phyloP scores from a whole-genome alignment of 148 eudicot genomes.

The Spergularia bocconei region DNA sequence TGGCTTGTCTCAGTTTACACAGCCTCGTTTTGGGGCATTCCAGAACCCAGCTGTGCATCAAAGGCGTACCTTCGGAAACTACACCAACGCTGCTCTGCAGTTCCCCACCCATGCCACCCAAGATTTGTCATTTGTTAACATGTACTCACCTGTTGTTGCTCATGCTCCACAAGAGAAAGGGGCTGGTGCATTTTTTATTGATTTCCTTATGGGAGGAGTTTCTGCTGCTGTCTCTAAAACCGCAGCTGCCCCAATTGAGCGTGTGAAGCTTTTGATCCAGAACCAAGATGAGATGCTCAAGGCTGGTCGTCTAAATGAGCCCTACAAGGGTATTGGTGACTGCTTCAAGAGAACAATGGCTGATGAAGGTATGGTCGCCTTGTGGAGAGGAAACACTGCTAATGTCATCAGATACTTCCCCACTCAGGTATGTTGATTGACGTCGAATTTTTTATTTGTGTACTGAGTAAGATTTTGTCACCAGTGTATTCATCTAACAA shows the following conservation, averaged over 20 bases:
- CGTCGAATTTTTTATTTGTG: not conserved
- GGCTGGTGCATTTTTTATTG: conserved; percentile 49
- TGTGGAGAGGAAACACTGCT: conserved; percentile 87
- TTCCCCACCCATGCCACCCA: conserved; percentile 43
- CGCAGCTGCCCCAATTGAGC: conserved; percentile 86
- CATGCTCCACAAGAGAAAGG: conserved; percentile 76
- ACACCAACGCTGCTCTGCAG: conserved; percentile 48
- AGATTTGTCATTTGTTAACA: conserved; percentile 41
- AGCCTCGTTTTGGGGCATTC: conserved; percentile 38
- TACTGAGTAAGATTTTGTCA: not conserved
- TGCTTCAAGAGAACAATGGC: conserved; percentile 58
- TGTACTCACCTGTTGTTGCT: conserved; percentile 53
- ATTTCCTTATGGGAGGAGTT: conserved; percentile 88
- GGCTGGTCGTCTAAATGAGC: conserved; percentile 67
- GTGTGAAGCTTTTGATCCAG: conserved; percentile 84
- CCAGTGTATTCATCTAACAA: not conserved
- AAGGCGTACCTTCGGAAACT: conserved; percentile 47
- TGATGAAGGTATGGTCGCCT: conserved; percentile 57
- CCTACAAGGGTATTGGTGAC: conserved; percentile 81
- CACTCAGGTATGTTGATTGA: conserved; percentile 51
- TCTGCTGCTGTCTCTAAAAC: conserved; percentile 87
- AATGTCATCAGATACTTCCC: conserved; percentile 91
- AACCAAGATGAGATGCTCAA: conserved; percentile 87
- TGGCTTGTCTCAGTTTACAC: conserved; percentile 42
- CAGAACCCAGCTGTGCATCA: conserved; percentile 41